phyloP scores from a whole-genome alignment of 2,329 filamentous ascomycete species.

The Lachnellula suecica region DNA sequence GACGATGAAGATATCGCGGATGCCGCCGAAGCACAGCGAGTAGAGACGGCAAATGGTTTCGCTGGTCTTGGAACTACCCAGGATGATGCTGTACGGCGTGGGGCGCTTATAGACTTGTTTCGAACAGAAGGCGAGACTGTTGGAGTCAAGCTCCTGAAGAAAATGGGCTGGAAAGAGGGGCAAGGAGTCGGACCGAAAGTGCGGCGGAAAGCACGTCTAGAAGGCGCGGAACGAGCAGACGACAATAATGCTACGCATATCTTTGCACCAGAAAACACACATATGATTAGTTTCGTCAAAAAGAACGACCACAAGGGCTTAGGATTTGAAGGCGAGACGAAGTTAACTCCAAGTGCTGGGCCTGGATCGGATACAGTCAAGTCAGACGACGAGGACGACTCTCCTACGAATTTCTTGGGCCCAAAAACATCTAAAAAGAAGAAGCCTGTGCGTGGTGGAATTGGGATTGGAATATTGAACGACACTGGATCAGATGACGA shows the following conservation, averaged over 20 bases:
- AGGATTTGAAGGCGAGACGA: constrained; percentile 61
- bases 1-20: constrained; percentile 94
- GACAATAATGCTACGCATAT: constrained; percentile 55
- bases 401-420: constrained; percentile 20
- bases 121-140: constrained; percentile 76
- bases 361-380: constrained; percentile 30
- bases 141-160: constrained; percentile 79
- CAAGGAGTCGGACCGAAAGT: constrained; percentile 91
- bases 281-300: constrained; percentile 62
- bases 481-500: constrained; percentile 95
- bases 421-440: constrained; percentile 43
- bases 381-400: constrained; percentile 48
- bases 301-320: constrained; percentile 72
- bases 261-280: constrained; percentile 82
- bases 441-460: constrained; percentile 58
- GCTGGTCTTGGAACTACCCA: constrained; percentile 71
- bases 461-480: constrained; percentile 87
- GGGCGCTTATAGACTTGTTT: constrained; percentile 69
- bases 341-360: constrained; percentile 40
- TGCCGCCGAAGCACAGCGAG: constrained; percentile 71
- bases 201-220: constrained; percentile 69
- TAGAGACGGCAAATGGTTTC: constrained; percentile 74
- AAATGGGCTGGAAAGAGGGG: constrained; percentile 94
- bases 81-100: constrained; percentile 49
- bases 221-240: constrained; percentile 44